Conservation (phyloP, 441 rosid species). For the Capsella rubella region DNA sequence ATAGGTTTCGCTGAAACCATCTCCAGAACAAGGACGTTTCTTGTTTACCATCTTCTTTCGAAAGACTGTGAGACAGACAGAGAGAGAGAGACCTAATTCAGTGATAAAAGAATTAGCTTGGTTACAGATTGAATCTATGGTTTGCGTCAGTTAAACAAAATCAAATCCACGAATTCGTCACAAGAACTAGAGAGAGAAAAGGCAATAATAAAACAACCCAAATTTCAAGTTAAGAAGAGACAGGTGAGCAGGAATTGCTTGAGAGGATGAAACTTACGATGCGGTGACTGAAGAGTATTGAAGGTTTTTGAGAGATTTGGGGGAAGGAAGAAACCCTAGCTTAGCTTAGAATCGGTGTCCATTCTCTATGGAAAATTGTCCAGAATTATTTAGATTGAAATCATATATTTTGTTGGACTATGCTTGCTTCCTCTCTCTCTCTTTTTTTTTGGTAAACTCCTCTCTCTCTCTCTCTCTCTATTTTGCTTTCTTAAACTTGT, state of each 20-base stretch:
- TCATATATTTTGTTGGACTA: no score
- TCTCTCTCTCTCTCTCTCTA: no score
- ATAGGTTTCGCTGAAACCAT: slow-evolving; percentile 11
- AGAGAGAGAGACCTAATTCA: slow-evolving; percentile 2
- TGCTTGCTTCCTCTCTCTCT: no score
- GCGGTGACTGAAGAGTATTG: no score
- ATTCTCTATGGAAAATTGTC: no score
- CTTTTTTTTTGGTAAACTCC: no score
- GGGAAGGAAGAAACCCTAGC: slow-evolving; percentile 5
- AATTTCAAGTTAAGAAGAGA: neutral
- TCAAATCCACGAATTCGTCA: no score
- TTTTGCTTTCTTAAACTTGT: no score
- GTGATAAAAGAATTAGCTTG: neutral
- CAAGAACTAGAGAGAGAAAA: neutral
- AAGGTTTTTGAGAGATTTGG: neutral
- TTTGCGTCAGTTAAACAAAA: no score
- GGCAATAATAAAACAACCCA: neutral
- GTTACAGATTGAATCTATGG: neutral
- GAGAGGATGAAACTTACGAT: neutral
- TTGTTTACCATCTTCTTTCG: neutral
- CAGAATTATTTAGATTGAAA: no score
- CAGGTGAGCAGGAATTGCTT: neutral
- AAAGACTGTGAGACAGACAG: no score
- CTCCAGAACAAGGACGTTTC: neutral
- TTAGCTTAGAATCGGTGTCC: no score